Conservation (phyloP, 805 yeast species). For the Candida easanensis region DNA sequence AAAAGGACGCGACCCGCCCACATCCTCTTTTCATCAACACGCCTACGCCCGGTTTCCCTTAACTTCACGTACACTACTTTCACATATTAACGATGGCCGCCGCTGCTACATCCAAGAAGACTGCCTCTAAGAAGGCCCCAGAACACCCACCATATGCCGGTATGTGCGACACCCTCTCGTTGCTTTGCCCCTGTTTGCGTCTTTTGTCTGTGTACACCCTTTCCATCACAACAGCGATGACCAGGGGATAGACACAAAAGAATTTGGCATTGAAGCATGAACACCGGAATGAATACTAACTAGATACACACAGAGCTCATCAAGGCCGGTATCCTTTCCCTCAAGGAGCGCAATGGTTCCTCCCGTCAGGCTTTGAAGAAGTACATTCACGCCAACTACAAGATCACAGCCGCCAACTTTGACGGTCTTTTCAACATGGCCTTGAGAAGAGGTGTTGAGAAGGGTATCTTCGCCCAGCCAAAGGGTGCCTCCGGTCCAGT, state of each 20-base stretch:
- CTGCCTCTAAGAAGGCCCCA: slow-evolving; percentile 24
- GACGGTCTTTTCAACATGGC: slow-evolving; percentile 77
- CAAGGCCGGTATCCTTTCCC: slow-evolving; percentile 58
- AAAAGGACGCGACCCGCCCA: slow-evolving; percentile 14
- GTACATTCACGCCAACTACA: slow-evolving; percentile 63
- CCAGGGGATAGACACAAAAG: neutral
- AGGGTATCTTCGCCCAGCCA: slow-evolving; percentile 79
- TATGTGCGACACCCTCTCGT: slow-evolving; percentile 11
- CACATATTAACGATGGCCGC: slow-evolving; percentile 21
- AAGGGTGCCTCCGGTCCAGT: slow-evolving; percentile 90
- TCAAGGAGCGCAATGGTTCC: slow-evolving; percentile 81
- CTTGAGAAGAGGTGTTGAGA: slow-evolving; percentile 73
- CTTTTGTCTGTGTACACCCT: too few relatives aligned
- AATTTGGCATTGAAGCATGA: neutral
- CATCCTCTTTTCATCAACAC: neutral
- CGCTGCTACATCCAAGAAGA: slow-evolving; percentile 18
- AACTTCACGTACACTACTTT: neutral
- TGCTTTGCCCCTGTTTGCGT: neutral
- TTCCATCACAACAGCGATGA: too few relatives aligned
- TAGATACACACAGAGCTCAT: slow-evolving; percentile 28
- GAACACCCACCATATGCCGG: slow-evolving; percentile 29
- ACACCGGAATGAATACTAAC: slow-evolving; percentile 6
- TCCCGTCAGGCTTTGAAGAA: slow-evolving; percentile 87
- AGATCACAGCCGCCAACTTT: slow-evolving; percentile 59
- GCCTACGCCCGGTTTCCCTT: neutral